Base-by-base conservation (phyloP, 805 yeast species). In the Citeromyces matritensis region DNA sequence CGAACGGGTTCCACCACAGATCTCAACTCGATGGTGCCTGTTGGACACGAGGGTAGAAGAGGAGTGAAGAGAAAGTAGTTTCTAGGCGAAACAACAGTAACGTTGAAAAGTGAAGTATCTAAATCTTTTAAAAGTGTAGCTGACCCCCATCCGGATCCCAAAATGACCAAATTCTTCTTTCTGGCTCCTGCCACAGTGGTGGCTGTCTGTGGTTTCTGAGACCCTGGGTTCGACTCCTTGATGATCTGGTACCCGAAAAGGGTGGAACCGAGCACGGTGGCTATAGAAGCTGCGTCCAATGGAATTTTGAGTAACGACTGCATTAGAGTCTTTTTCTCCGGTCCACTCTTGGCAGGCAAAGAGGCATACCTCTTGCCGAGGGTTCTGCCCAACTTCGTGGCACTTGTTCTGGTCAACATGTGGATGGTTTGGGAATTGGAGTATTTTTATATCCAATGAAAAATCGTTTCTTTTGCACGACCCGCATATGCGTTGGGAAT, bases 1-100 rank as follows among this genome's bases (percentile, higher is more conserved):
- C 95, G 73, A 34, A 88, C 84, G 21, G 96, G 95, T 54, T 86
- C 96, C 57, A 84, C 79, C 49, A 86, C 86, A 14, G 96, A 86
- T 54, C 91, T 82, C 42, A 71, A 56, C 47, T 83, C 95, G 37
- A 84, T 73, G 31, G 95, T 81, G 40, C 96, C 96, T 25, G 94
- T 86, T 35, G 96, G 94, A 42, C 86, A 80, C 15, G 94, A 81
- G 30, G 97, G 96, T 45, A 86, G 65, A 51, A 86, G 63, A n/a
- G 97, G 96, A 35, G 97, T 86, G 67, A 88, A 86, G 46, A 86
- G 64, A 60, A 86, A 85, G 65, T 83, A 88, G 65, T 86, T 88
- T 62, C 96, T 73, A 39, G 97, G 96, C 26, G 95, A 83, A 30
- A 86, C 80, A 35, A 86, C 74, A 31, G 83, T 73, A 31, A 86